Percentiles rank a stretch among this genome's conserved stretches.
These are phyloP conservation scores for Neocatenulostroma microsporum DNA, from an alignment of 2,329 filamentous ascomycete species.

Conservation along the genomic window DNA sequence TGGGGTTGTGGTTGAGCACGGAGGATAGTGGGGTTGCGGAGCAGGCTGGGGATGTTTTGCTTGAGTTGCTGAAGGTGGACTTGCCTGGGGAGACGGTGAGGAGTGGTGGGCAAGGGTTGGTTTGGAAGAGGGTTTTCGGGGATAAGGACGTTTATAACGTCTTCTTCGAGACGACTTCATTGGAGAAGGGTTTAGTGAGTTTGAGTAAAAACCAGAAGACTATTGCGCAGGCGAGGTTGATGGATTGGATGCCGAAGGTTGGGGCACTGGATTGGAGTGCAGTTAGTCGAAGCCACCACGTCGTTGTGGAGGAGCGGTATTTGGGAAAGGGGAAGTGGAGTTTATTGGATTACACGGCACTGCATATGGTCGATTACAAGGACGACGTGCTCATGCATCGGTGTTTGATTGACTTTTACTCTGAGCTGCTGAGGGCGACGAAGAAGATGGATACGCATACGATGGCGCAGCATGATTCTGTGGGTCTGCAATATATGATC, in stretches of 20 bases:
- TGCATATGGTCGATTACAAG: conserved; percentile 48
- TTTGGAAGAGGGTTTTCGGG: conserved; percentile 56
- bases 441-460: conserved; percentile 9
- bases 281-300: conserved; percentile 44
- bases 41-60: conserved; percentile 46
- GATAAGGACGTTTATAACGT: conserved; percentile 52
- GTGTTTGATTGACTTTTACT: conserved; percentile 51
- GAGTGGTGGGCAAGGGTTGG: conserved; percentile 40
- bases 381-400: conserved; percentile 55
- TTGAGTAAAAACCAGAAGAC: conserved; percentile 47
- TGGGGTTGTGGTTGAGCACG: conserved; percentile 53
- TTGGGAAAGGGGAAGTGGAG: conserved; percentile 28
- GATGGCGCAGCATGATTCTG: conserved; percentile 8
- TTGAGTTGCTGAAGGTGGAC: conserved; percentile 47
- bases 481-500: conserved; percentile 46
- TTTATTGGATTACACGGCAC: conserved; percentile 49
- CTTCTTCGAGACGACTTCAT: conserved; percentile 50
- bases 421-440: conserved; percentile 42
- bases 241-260: conserved; percentile 50
- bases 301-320: conserved; percentile 43
- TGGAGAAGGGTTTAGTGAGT: conserved; percentile 26
- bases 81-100: conserved; percentile 5
- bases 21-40: conserved; percentile 49
- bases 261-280: conserved; percentile 49
- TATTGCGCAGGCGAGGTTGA: conserved; percentile 52